These are phyloP conservation scores for Trametes meyenii DNA, from an alignment of 768 basidiomycete genomes.

Conservation along the genomic window DNA sequence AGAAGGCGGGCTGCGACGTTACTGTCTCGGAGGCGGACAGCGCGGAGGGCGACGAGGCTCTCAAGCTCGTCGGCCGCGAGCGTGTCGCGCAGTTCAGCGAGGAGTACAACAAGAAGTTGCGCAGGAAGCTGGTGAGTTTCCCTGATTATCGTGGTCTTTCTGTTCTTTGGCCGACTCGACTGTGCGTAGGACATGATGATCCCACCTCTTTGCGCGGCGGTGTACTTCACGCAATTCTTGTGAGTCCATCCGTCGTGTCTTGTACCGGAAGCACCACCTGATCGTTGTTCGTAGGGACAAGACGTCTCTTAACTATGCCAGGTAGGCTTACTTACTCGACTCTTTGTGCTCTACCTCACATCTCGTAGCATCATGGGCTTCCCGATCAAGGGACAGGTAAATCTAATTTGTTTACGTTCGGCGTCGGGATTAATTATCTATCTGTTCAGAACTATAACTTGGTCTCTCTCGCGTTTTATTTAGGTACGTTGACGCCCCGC, in stretches of 20 bases:
- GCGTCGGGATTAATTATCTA: neutral
- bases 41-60: constrained; percentile 58
- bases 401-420: neutral
- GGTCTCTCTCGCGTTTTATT: constrained; percentile 64
- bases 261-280: neutral
- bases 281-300: constrained; percentile 51
- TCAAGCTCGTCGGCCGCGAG: constrained; percentile 58
- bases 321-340: constrained; percentile 36
- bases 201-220: constrained; percentile 59
- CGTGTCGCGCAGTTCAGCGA: constrained; percentile 57
- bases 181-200: constrained; percentile 50
- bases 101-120: constrained; percentile 59
- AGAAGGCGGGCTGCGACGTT: constrained; percentile 25
- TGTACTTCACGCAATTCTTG: constrained; percentile 72
- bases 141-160: neutral
- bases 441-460: constrained; percentile 57
- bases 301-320: constrained; percentile 72
- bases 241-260: constrained; percentile 32
- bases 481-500: constrained; percentile 43
- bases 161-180: neutral
- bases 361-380: constrained; percentile 60
- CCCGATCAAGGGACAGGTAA: constrained; percentile 62
- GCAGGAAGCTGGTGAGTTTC: constrained; percentile 56
- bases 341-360: neutral
- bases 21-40: constrained; percentile 36